Evolutionary conservation across 2,329 filamentous ascomycete genomes (phyloP), one percentile per base, ranked within the genome.

Genomic region (Byssoonygena ceratinophila): DNA sequence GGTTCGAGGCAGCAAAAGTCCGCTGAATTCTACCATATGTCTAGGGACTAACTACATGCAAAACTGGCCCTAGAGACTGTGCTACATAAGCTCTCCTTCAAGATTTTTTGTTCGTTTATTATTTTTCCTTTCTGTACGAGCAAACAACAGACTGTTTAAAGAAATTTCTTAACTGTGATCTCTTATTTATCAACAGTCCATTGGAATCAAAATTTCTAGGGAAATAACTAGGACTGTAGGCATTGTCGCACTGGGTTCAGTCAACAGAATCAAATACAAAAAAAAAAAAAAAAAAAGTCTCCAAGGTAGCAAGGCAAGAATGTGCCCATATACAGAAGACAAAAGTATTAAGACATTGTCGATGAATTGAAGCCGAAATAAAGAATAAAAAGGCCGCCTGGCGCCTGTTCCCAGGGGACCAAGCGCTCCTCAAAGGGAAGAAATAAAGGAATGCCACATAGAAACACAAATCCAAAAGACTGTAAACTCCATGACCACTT

Each of bases 71-170:
- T n/a, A n/a, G n/a, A n/a, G n/a, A n/a, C 27, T 29, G 27, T 29
- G 4, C 18, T 23, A 22, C 37, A 29, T 44, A n/a, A 16, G 22
- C 27, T 55, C 6, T 48, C 53, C 44, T 31, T 49, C 16, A 49
- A 25, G 43, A 55, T 49, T 12, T 43, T 29, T 12, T n/a, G n/a
- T n/a, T n/a, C n/a, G n/a, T n/a, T n/a, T n/a, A n/a, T n/a, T n/a
- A n/a, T n/a, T n/a, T n/a, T n/a, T n/a, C n/a, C n/a, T n/a, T n/a
- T n/a, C n/a, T n/a, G n/a, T n/a, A n/a, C n/a, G n/a, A n/a, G n/a
- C n/a, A n/a, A n/a, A n/a, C n/a, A n/a, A n/a, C n/a, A n/a, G n/a
- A n/a, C n/a, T n/a, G n/a, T n/a, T n/a, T n/a, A n/a, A n/a, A n/a
- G n/a, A n/a, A n/a, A n/a, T n/a, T n/a, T n/a, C n/a, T n/a, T n/a